Percentiles rank a stretch among this genome's conserved stretches.
Evolutionary conservation across 1,139 yeast species (phyloP).

Genomic region (Candida neerlandica): DNA sequence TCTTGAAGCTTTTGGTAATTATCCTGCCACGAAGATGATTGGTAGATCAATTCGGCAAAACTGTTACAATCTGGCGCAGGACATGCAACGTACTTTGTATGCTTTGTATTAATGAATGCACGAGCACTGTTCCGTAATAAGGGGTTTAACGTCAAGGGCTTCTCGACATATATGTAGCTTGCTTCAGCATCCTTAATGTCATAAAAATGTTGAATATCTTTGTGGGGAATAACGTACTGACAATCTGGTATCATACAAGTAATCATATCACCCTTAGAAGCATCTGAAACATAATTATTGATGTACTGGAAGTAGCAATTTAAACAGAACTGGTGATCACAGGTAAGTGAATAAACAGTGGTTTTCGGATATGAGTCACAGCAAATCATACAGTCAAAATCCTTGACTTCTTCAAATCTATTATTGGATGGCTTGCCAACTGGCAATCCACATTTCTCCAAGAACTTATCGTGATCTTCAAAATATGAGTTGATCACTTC

Average conservation of each 20-base stretch:
- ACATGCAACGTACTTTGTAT: conserved; percentile 67
- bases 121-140: conserved; percentile 39
- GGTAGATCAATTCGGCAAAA: conserved; percentile 41
- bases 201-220: conserved; percentile 25
- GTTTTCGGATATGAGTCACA: conserved; percentile 53
- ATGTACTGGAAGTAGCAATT: conserved; percentile 69
- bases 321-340: conserved; percentile 71
- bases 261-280: conserved; percentile 58
- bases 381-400: conserved; percentile 66
- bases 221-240: conserved; percentile 36
- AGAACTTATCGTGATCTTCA: conserved; percentile 49
- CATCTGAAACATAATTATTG: conserved; percentile 32
- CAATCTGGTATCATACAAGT: conserved; percentile 62
- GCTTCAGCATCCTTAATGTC: conserved; percentile 8
- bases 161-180: conserved; percentile 10
- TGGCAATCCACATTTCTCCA: conserved; percentile 52
- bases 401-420: conserved; percentile 21
- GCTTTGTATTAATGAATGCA: conserved; percentile 52
- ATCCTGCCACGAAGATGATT: background rate
- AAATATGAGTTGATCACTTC: conserved; percentile 68
- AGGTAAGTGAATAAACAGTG: conserved; percentile 56
- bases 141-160: conserved; percentile 13
- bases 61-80: conserved; percentile 81
- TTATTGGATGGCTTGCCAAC: conserved; percentile 19
- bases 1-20: conserved; percentile 14